phyloP scores from a whole-genome alignment of 2,329 filamentous ascomycete species.

The Fusarium xyrophilum region DNA sequence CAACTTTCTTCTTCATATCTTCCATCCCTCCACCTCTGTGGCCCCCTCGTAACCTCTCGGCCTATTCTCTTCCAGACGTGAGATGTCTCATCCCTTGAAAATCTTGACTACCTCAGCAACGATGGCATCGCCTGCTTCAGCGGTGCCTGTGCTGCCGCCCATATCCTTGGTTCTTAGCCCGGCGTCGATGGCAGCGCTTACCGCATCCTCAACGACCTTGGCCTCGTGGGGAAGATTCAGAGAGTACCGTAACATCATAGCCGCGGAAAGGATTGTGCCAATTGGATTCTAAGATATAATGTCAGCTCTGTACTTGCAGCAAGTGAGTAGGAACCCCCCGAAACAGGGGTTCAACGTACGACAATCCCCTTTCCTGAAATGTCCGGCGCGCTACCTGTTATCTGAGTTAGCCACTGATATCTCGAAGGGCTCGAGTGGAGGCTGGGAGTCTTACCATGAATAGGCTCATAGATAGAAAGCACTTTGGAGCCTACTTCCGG shows the following conservation, averaged over 20 bases:
- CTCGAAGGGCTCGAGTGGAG: neutral
- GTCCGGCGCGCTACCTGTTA: slow-evolving; percentile 51
- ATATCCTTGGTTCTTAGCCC: slow-evolving; percentile 83
- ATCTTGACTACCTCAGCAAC: slow-evolving; percentile 48
- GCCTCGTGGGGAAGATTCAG: slow-evolving; percentile 78
- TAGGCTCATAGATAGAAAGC: slow-evolving; percentile 97
- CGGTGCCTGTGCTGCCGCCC: slow-evolving; percentile 74
- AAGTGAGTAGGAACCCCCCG: neutral
- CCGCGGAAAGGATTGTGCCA: slow-evolving; percentile 87
- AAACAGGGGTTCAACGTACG: slow-evolving; percentile 1
- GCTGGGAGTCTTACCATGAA: slow-evolving; percentile 71
- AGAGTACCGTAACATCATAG: slow-evolving; percentile 94
- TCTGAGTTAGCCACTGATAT: neutral
- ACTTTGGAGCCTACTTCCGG: slow-evolving; percentile 84
- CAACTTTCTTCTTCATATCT: neutral
- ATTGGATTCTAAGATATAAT: slow-evolving; percentile 66
- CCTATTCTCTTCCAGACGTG: neutral
- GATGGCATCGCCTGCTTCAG: slow-evolving; percentile 78
- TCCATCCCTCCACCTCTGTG: neutral
- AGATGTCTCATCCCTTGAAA: slow-evolving; percentile 22
- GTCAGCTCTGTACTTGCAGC: neutral
- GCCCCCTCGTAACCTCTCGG: neutral
- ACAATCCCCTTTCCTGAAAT: slow-evolving; percentile 92
- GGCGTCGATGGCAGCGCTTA: slow-evolving; percentile 77
- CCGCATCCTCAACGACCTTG: slow-evolving; percentile 77